Percentiles rank a stretch among this genome's conserved stretches.
Conservation (phyloP, 345 rosid species). For the Erysimum cheiranthoides region DNA sequence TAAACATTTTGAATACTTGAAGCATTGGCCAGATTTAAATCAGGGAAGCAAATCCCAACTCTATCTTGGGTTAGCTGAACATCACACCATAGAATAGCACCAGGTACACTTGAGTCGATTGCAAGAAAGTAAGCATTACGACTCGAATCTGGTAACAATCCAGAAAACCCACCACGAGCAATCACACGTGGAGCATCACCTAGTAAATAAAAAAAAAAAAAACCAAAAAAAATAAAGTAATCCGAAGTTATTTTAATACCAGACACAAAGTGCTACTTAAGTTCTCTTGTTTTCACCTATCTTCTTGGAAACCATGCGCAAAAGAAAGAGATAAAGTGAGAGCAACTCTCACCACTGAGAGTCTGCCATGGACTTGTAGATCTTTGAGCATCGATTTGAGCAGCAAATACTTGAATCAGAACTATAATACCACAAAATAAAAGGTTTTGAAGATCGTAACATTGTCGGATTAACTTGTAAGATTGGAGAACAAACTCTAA, state of each 20-base stretch:
- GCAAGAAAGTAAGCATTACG: constrained; percentile 47
- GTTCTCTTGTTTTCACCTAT: too few species aligned
- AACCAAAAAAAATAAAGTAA: neutral
- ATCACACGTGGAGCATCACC: constrained; percentile 66
- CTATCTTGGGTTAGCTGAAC: constrained; percentile 85
- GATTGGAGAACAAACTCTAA: too few species aligned
- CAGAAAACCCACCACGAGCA: constrained; percentile 91
- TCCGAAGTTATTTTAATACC: too few species aligned
- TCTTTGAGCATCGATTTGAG: too few species aligned
- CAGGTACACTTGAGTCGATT: constrained; percentile 18
- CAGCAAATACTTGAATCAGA: constrained; percentile 36
- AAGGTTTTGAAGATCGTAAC: neutral
- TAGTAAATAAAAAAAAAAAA: constrained; percentile 41
- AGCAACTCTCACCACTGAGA: too few species aligned
- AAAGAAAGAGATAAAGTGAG: too few species aligned
- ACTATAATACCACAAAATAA: constrained; percentile 28
- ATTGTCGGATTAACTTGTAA: too few species aligned
- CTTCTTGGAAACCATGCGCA: too few species aligned
- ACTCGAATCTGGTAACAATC: constrained; percentile 76
- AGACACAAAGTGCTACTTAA: too few species aligned
- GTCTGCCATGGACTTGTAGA: too few species aligned
- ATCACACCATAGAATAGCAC: constrained; percentile 67
- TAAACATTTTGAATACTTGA: constrained; percentile 4
- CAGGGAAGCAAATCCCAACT: too few species aligned
- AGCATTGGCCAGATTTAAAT: constrained; percentile 59